Evolutionary conservation across 768 basidiomycete species (phyloP).

Genomic region (Stropharia rugosoannulata): DNA sequence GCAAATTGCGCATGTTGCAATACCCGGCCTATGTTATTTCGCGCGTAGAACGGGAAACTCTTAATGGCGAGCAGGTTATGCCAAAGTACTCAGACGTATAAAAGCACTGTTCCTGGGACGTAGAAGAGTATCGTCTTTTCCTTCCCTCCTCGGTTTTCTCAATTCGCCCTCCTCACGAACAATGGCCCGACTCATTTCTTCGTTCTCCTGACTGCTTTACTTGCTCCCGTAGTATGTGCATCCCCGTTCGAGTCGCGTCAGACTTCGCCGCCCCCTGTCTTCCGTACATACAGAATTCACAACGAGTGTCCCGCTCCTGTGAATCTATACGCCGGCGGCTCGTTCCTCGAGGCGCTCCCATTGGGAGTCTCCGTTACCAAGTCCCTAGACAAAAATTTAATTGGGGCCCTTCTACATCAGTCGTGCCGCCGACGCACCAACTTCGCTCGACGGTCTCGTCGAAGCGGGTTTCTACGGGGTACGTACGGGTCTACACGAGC

Average conservation of each 20-base stretch:
- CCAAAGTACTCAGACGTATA: too few relatives aligned
- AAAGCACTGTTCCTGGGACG: too few relatives aligned
- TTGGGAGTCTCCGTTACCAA: conserved; percentile 13
- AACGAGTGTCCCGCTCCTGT: conserved; percentile 24
- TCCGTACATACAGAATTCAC: conserved; percentile 3
- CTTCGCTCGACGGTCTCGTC: conserved; percentile 11
- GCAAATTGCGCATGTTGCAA: too few relatives aligned
- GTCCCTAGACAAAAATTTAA: conserved; percentile 7
- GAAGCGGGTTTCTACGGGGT: conserved; percentile 21
- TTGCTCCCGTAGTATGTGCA: neutral
- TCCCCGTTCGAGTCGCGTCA: conserved; percentile 7
- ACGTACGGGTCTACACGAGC: neutral
- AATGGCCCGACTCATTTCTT: too few relatives aligned
- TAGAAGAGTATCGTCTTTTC: too few relatives aligned
- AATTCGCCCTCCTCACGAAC: too few relatives aligned
- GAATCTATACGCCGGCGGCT: conserved; percentile 20
- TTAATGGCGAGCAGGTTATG: too few relatives aligned
- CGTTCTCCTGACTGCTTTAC: too few relatives aligned
- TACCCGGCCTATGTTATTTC: too few relatives aligned
- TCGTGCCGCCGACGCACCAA: conserved; percentile 18
- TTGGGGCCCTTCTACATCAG: conserved; percentile 22
- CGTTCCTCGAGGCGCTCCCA: conserved; percentile 13
- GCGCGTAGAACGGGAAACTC: too few relatives aligned
- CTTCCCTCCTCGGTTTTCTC: too few relatives aligned
- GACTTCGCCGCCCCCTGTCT: conserved; percentile 7